Percentiles rank a stretch among this genome's conserved stretches.
Conservation (phyloP, 1,139 yeast species). For the Pichia sp. region DNA sequence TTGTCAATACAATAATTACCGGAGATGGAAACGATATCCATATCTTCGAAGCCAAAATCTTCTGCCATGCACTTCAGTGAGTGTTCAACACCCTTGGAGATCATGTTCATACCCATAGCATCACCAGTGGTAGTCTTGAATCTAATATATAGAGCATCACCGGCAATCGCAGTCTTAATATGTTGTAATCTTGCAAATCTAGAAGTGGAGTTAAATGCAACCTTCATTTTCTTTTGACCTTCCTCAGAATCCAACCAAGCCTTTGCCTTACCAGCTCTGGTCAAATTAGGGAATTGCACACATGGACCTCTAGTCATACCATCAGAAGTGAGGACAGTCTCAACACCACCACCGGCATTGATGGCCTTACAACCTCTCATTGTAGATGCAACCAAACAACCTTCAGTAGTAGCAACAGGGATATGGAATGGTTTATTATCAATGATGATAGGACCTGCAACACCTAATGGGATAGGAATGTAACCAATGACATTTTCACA, state of each 20-base stretch:
- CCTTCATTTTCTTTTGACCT: conserved; percentile 74
- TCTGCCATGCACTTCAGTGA: conserved; percentile 79
- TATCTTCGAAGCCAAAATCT: conserved; percentile 88
- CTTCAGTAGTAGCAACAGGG: conserved; percentile 99
- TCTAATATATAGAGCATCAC: conserved; percentile 78
- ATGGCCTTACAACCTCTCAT: conserved; percentile 99
- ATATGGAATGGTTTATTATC: conserved; percentile 83
- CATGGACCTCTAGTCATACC: conserved; percentile 99
- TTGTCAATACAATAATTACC: conserved; percentile 98
- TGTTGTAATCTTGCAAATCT: conserved; percentile 93
- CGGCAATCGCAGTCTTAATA: conserved; percentile 93
- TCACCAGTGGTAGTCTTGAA: conserved; percentile 98
- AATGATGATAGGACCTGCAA: conserved; percentile 92
- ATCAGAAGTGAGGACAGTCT: conserved; percentile 86
- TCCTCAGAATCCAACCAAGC: conserved; percentile 94
- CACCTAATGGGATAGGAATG: conserved; percentile 94
- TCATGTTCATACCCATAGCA: conserved; percentile 99
- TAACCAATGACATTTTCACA: conserved; percentile 97
- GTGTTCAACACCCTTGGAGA: conserved; percentile 93
- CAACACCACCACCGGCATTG: conserved; percentile 94
- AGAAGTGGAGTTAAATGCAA: conserved; percentile 93
- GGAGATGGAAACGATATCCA: conserved; percentile 86
- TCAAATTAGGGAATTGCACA: conserved; percentile 74
- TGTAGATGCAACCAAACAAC: conserved; percentile 95
- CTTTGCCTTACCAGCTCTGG: conserved; percentile 92